Conservation (phyloP, 352 stramenopile genomes). For the Phytophthora tentaculata region DNA sequence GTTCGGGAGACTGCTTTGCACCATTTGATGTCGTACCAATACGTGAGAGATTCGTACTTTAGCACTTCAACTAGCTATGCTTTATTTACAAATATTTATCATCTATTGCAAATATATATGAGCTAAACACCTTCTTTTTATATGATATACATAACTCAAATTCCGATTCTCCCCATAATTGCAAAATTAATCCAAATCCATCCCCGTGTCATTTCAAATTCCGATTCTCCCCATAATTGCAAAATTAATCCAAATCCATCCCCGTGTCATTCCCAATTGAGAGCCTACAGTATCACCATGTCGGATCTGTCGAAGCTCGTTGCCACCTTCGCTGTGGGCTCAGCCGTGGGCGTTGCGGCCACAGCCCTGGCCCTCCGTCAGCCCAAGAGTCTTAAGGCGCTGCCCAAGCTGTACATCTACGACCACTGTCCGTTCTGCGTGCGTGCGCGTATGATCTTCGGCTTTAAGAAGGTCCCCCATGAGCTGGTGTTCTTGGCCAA, state of each 20-base stretch:
- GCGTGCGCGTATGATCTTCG: conserved; percentile 59
- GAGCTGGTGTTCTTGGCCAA: conserved; percentile 54
- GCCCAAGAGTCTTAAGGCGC: conserved; percentile 12
- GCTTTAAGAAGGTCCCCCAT: conserved; percentile 52
- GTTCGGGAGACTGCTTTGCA: too few species aligned
- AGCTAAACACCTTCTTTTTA: too few species aligned
- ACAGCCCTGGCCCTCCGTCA: conserved; percentile 18
- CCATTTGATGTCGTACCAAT: too few species aligned
- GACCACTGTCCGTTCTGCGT: conserved; percentile 68
- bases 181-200: background rate
- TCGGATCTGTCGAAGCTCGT: conserved; percentile 34
- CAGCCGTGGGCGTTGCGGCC: conserved; percentile 30
- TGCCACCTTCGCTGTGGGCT: conserved; percentile 34
- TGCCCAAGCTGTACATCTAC: conserved; percentile 63
- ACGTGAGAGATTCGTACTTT: too few species aligned
- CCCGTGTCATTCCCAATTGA: background rate
- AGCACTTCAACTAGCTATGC: too few species aligned
- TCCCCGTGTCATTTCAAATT: conserved; percentile 4
- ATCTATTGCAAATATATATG: too few species aligned
- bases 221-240: conserved; percentile 3
- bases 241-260: background rate
- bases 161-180: conserved; percentile 20
- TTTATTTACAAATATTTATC: conserved; percentile 29
- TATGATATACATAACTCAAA: too few species aligned
- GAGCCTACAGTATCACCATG: conserved; percentile 22